These are phyloP conservation scores for Verticillium zaregamsianum DNA, from an alignment of 2,329 filamentous ascomycete species.

Conservation along the genomic window DNA sequence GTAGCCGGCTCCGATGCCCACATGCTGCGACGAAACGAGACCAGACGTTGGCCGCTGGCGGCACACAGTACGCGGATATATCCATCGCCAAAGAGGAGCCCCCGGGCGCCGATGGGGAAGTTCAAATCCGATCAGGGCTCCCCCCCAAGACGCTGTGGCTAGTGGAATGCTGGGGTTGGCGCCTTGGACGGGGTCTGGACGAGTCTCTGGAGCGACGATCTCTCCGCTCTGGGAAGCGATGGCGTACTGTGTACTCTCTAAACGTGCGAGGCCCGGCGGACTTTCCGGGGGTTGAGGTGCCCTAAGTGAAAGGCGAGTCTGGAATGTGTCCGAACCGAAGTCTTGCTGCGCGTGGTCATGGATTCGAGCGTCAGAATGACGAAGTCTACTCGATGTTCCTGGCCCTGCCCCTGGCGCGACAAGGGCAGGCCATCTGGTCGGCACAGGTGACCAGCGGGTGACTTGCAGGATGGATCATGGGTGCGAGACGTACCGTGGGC, in stretches of 20 bases:
- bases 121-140: background rate
- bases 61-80: background rate
- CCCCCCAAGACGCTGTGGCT: background rate
- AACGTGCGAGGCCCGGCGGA: background rate
- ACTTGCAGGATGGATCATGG: background rate
- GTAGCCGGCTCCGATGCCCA: background rate
- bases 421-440: background rate
- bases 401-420: background rate
- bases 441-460: background rate
- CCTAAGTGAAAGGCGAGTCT: background rate
- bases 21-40: background rate
- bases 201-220: conserved; percentile 4
- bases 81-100: background rate
- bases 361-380: conserved; percentile 1
- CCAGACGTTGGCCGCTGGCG: background rate
- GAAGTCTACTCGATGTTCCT: background rate
- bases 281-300: background rate
- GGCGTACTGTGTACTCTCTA: background rate
- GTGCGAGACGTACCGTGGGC: background rate
- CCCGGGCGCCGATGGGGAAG: background rate
- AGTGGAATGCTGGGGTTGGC: background rate
- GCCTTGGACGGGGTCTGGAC: conserved; percentile 1
- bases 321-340: conserved; percentile 1
- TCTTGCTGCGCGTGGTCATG: background rate
- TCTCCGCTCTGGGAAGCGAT: background rate